Percentiles rank a stretch among this genome's conserved stretches.
These are phyloP conservation scores for Suillus luteus DNA, from an alignment of 768 basidiomycete genomes.

Conservation along the genomic window DNA sequence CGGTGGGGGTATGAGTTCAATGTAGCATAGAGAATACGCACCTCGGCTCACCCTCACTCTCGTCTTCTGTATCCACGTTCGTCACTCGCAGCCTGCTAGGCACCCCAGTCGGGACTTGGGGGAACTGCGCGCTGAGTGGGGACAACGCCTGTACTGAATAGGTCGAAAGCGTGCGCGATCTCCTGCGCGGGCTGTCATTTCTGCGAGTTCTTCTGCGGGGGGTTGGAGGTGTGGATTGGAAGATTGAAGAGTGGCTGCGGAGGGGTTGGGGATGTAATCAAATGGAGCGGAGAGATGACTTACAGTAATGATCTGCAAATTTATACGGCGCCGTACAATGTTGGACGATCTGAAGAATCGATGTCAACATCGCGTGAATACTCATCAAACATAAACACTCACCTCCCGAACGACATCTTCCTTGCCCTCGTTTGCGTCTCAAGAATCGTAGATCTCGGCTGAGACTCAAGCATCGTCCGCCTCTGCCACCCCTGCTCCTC, in stretches of 20 bases:
- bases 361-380: conserved; percentile 18
- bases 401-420: conserved; percentile 9
- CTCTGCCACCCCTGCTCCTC: neutral
- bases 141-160: conserved; percentile 18
- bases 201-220: conserved; percentile 53
- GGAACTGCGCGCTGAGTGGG: conserved; percentile 33
- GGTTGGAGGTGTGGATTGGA: conserved; percentile 54
- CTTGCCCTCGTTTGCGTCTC: neutral
- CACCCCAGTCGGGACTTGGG: conserved; percentile 31
- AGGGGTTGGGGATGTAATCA: neutral
- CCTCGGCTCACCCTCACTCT: neutral
- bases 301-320: conserved; percentile 73
- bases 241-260: conserved; percentile 33
- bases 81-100: conserved; percentile 34
- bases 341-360: conserved; percentile 47
- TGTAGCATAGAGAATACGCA: no score
- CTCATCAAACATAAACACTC: conserved; percentile 11
- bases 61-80: conserved; percentile 17
- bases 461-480: neutral
- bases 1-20: conserved; percentile 75
- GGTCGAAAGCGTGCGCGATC: conserved; percentile 29
- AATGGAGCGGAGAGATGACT: conserved; percentile 20
- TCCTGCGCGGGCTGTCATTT: conserved; percentile 70
- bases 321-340: conserved; percentile 62
- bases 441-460: neutral